Percentiles rank a stretch among this genome's conserved stretches.
Evolutionary conservation across 1,284 basidiomycete species (phyloP).

Genomic region (Leucoagaricus sp.): DNA sequence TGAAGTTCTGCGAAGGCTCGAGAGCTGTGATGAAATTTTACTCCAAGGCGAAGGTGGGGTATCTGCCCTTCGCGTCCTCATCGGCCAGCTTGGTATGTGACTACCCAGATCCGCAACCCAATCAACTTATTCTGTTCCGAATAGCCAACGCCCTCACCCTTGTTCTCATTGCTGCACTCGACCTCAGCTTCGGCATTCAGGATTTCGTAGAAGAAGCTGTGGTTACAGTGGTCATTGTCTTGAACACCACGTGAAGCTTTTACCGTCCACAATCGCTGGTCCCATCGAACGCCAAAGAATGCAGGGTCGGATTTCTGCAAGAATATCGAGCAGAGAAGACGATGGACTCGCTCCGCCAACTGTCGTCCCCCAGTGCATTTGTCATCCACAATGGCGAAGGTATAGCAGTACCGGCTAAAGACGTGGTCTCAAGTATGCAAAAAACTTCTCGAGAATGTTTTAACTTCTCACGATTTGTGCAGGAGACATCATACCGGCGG

Average conservation of each 20-base stretch:
- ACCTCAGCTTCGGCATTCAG: conserved; percentile 62
- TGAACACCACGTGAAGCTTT: conserved; percentile 42
- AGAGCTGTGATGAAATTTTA: conserved; percentile 35
- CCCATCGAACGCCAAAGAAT: not conserved
- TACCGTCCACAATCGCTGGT: no score
- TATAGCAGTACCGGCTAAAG: conserved; percentile 51
- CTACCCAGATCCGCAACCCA: not conserved
- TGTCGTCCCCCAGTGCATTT: conserved; percentile 63
- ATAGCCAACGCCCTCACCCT: conserved; percentile 39
- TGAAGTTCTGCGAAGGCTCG: conserved; percentile 33
- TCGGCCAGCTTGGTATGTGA: conserved; percentile 34
- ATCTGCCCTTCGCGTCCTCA: conserved; percentile 33
- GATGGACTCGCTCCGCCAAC: conserved; percentile 55
- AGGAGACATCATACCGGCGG: conserved; percentile 64
- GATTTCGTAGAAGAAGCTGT: conserved; percentile 70
- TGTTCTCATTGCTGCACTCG: conserved; percentile 57
- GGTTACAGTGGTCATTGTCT: conserved; percentile 59
- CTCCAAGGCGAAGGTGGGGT: conserved; percentile 35
- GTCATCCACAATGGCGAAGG: conserved; percentile 57
- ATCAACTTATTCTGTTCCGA: not conserved
- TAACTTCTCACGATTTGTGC: conserved; percentile 55
- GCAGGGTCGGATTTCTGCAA: conserved; percentile 50
- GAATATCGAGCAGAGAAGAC: conserved; percentile 60
- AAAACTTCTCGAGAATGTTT: no score
- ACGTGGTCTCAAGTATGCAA: conserved; percentile 56